Conservation (phyloP, 164 flowering plant species). For the Stephania japonica region DNA sequence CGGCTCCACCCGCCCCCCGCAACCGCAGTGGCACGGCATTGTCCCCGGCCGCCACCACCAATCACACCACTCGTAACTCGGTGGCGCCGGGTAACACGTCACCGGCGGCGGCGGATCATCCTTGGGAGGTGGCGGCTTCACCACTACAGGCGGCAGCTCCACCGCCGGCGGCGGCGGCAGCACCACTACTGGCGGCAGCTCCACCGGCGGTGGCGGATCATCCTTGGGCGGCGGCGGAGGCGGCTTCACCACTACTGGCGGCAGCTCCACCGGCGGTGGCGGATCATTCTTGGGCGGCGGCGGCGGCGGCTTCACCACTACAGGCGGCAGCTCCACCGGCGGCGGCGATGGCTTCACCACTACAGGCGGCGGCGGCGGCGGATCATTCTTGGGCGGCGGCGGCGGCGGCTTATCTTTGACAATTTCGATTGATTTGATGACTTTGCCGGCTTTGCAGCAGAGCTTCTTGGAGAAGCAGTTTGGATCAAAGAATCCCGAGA, state of each 20-base stretch:
- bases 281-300: neutral
- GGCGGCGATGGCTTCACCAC: neutral
- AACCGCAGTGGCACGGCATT: neutral
- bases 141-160: neutral
- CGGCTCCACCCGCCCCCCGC: neutral
- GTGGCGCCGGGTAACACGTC: constrained; percentile 4
- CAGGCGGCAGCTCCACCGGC: neutral
- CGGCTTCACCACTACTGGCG: neutral
- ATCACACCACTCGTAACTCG: neutral
- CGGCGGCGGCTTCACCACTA: neutral
- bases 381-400: constrained; percentile 1
- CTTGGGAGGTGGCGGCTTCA: neutral
- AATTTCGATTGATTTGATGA: constrained; percentile 48
- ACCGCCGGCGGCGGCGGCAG: constrained; percentile 1
- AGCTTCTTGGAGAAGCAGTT: constrained; percentile 46
- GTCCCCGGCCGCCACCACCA: neutral
- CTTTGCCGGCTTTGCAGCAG: constrained; percentile 17
- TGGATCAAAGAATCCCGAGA: constrained; percentile 31
- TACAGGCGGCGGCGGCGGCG: neutral
- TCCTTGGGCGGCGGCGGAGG: neutral
- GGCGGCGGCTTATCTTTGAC: constrained; percentile 9
- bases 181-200: neutral
- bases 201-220: neutral
- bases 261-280: neutral
- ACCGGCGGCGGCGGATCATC: neutral